A percentile compares a stretch with the other conserved stretches of the same genome.
Evolutionary conservation across 2,329 filamentous ascomycete species (phyloP).

Genomic region (Ambrosiella cleistominuta): DNA sequence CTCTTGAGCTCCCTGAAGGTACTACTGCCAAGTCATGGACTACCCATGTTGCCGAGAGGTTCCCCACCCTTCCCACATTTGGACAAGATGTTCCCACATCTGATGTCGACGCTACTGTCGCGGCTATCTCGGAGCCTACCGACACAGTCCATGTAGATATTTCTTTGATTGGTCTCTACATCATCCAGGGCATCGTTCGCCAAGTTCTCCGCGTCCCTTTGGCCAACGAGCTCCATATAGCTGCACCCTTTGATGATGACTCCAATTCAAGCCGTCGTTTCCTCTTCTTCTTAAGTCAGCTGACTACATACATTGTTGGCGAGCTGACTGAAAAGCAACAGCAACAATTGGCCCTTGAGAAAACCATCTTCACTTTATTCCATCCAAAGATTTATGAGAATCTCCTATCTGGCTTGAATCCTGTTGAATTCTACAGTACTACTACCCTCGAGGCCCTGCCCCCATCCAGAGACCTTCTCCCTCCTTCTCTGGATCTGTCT

Average conservation of each 20-base stretch:
- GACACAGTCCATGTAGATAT: constrained; percentile 7
- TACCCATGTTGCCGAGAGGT: constrained; percentile 16
- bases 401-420: background rate
- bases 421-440: constrained; percentile 5
- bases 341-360: constrained; percentile 18
- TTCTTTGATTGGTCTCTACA: constrained; percentile 7
- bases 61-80: constrained; percentile 17
- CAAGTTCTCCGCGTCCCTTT: background rate
- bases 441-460: constrained; percentile 2
- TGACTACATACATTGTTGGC: constrained; percentile 22
- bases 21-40: constrained; percentile 17
- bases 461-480: background rate
- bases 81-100: background rate
- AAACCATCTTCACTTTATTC: constrained; percentile 23
- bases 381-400: constrained; percentile 14
- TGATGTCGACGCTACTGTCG: background rate
- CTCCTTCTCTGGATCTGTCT: constrained; percentile 17
- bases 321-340: constrained; percentile 24
- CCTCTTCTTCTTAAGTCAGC: constrained; percentile 12
- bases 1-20: constrained; percentile 11
- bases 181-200: constrained; percentile 4
- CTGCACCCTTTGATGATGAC: constrained; percentile 7
- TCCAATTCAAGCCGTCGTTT: constrained; percentile 8
- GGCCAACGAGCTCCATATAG: background rate
- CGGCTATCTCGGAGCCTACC: background rate